Base-by-base conservation (phyloP, 345 rosid genomes). In the Cardamine resedifolia region DNA sequence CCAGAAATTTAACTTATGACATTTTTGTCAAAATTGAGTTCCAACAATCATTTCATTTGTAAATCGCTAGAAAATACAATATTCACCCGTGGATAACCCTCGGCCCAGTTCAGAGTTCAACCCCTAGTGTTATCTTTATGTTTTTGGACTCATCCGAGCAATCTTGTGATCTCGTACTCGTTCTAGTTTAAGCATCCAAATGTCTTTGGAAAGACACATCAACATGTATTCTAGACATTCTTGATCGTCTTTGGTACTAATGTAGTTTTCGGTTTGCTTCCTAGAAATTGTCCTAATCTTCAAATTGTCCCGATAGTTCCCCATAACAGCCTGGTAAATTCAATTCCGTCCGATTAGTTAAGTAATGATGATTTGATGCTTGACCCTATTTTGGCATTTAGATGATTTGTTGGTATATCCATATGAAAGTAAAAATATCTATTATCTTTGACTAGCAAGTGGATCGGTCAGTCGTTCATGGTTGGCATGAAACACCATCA, bases 391-490 rank as follows among this genome's bases (percentile, higher is more conserved):
- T 34, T 49, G 5, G 30, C 31, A 14, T 50, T 59, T 5, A 19
- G 38, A 7, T 19, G 41, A 39, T 20, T 63, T 52, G 7, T 20
- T 34, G 1, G 63, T 58, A 20, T 34, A 5, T 28, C 60, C 1
- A 11, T 58, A 58, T 58, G 11, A 11, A 58, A 30, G 5, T 4
- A 30, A 30, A 2, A 19, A 56, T 2, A 21, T 21, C 45, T 11
- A 20, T 30, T 24, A 56, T 56, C 19, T 73, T 65, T 65, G 77
- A 65, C 59, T 73, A 47, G 45, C 66, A 56, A 57, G 71, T 65
- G 71, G 66, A 56, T 66, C 66, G 72, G 71, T 73, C 71, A 64
- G 56, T 14, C 38, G 51, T 61, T 63, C 57, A 63, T 38, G 28
- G 48, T 65, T 57, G 66, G 59, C 71, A 55, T 65, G 71, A 34